Evolutionary conservation across 75 land plant genomes (phyloP).

Genomic region (Cupressus sempervirens): DNA sequence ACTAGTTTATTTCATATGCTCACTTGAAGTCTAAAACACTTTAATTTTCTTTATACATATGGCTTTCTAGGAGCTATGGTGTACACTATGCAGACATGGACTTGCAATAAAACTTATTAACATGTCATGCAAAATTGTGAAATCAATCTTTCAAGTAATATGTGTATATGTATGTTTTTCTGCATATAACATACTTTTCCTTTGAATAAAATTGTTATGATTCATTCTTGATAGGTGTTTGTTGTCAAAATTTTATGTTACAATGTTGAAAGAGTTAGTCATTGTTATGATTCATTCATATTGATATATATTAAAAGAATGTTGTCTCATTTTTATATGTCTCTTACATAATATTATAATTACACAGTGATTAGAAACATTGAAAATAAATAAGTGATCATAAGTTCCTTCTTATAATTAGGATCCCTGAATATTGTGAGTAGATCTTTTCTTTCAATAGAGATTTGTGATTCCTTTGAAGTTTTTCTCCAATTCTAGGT

Average conservation of each 20-base stretch:
- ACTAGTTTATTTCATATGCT: neutral
- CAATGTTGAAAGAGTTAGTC: neutral
- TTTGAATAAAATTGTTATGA: neutral
- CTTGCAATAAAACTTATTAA: neutral
- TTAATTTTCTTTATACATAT: neutral
- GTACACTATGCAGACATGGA: neutral
- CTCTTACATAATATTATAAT: neutral
- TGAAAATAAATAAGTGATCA: neutral
- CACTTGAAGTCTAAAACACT: neutral
- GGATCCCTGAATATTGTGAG: neutral
- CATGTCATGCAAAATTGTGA: neutral
- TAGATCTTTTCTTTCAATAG: neutral
- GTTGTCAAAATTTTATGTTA: neutral
- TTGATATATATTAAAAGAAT: neutral
- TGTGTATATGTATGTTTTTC: neutral
- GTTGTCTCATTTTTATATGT: neutral
- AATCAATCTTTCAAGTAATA: neutral
- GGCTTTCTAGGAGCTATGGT: neutral
- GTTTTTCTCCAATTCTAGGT: neutral
- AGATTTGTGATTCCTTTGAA: conserved; percentile 4
- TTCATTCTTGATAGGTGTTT: neutral
- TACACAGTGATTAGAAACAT: neutral
- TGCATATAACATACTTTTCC: neutral
- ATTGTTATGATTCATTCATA: neutral
- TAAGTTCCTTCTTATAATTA: neutral